A percentile compares a stretch with the other conserved stretches of the same genome.
These are phyloP conservation scores for Cladosporium velox DNA, from an alignment of 2,329 filamentous ascomycete genomes.

Conservation along the genomic window DNA sequence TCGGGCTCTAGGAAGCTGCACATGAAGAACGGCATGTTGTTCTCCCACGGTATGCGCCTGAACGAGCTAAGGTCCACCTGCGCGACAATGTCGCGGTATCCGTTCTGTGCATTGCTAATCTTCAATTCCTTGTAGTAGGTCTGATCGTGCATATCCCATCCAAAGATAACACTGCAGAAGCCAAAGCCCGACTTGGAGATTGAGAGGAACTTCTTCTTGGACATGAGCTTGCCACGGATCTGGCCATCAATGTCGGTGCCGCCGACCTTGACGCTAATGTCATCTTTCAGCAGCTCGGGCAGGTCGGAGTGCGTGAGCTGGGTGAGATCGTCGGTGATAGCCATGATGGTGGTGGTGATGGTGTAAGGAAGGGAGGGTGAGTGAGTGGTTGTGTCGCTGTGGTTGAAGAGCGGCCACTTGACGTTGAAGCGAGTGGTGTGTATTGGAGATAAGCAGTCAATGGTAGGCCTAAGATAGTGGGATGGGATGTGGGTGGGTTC, in stretches of 20 bases:
- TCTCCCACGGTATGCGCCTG: conserved; percentile 87
- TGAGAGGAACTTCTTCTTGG: conserved; percentile 89
- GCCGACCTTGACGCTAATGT: conserved; percentile 81
- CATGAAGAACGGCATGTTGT: conserved; percentile 81
- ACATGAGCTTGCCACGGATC: conserved; percentile 85
- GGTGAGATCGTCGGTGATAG: conserved; percentile 38
- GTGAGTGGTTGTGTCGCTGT: background rate
- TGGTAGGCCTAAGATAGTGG: background rate
- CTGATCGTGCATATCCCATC: conserved; percentile 96
- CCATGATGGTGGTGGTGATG: conserved; percentile 30
- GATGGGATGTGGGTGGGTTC: background rate
- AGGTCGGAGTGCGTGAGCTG: conserved; percentile 65
- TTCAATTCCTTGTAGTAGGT: conserved; percentile 83
- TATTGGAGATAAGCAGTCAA: background rate
- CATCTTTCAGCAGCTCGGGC: conserved; percentile 65
- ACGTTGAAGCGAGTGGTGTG: background rate
- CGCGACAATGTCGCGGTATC: conserved; percentile 82
- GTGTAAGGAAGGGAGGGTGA: background rate
- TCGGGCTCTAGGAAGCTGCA: conserved; percentile 83
- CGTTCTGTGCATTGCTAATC: conserved; percentile 88
- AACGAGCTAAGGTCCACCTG: conserved; percentile 76
- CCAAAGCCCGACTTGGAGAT: conserved; percentile 81
- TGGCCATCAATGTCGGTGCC: conserved; percentile 86
- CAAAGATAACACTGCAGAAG: conserved; percentile 92
- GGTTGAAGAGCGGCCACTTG: background rate